Conservation (phyloP, 345 rosid species). For the Nasturtium officinale region DNA sequence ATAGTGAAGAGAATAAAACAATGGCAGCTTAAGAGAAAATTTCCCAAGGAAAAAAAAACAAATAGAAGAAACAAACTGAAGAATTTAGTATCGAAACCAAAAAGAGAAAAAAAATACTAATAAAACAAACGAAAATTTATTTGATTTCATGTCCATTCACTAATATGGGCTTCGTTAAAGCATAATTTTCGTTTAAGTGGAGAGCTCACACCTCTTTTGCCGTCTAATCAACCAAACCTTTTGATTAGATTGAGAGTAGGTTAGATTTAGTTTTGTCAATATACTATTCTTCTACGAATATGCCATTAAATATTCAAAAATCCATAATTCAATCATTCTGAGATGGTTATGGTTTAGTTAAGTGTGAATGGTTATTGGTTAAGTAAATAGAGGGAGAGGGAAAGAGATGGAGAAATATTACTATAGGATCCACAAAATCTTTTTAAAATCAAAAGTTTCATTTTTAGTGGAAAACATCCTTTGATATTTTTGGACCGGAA, state of each 20-base stretch:
- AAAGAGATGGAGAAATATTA: neutral
- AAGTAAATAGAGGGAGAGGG: neutral
- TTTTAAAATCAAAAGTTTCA: neutral
- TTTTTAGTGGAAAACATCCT: neutral
- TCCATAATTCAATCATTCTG: neutral
- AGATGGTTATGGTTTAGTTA: neutral
- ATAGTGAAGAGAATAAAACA: neutral
- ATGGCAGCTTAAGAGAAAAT: neutral
- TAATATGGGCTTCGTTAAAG: neutral
- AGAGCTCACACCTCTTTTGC: neutral
- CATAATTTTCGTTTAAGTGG: neutral
- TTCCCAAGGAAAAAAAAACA: neutral
- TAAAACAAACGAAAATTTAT: neutral
- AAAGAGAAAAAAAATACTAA: neutral
- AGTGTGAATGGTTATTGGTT: neutral
- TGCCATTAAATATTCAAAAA: neutral
- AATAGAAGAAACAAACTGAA: neutral
- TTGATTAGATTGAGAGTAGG: neutral
- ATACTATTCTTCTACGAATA: neutral
- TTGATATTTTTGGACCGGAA: too few species aligned
- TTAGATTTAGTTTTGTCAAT: conserved; percentile 10
- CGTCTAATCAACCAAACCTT: neutral
- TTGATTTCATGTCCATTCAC: neutral
- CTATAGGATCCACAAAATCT: neutral
- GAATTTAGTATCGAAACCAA: neutral